Percentiles rank a stretch among this genome's conserved stretches.
Evolutionary conservation across 2,329 filamentous ascomycete genomes (phyloP).

Genomic region (Penicillium sp.): DNA sequence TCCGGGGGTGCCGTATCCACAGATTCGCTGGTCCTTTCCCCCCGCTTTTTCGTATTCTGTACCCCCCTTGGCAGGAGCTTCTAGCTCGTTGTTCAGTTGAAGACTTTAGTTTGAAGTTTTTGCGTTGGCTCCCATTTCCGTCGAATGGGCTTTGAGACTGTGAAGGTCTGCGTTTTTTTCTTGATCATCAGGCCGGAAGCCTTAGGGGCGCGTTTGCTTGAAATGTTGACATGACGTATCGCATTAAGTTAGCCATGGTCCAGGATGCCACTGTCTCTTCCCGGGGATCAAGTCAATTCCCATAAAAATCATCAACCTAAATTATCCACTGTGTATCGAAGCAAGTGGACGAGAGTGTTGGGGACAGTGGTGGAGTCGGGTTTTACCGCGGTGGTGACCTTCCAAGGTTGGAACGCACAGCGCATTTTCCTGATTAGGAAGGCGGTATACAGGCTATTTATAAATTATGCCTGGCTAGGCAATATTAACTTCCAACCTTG

Average conservation of each 20-base stretch:
- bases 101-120: too few species aligned
- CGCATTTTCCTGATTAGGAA: conserved; percentile 31
- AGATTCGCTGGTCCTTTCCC: background rate
- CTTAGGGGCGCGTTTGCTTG: background rate
- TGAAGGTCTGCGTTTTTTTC: background rate
- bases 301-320: conserved; percentile 41
- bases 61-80: background rate
- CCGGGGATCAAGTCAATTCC: background rate
- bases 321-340: conserved; percentile 51
- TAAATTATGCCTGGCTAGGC: background rate
- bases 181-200: background rate
- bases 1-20: background rate
- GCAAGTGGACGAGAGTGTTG: conserved; percentile 47
- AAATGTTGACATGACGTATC: background rate
- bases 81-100: background rate
- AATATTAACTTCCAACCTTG: background rate
- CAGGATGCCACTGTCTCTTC: background rate
- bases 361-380: conserved; percentile 51
- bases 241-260: background rate
- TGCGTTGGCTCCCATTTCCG: background rate
- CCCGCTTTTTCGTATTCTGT: background rate
- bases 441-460: background rate
- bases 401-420: conserved; percentile 44
- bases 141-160: background rate
- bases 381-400: conserved; percentile 44